phyloP scores from a whole-genome alignment of 176 grass and related monocot genomes.

The Juncus inflexus region DNA sequence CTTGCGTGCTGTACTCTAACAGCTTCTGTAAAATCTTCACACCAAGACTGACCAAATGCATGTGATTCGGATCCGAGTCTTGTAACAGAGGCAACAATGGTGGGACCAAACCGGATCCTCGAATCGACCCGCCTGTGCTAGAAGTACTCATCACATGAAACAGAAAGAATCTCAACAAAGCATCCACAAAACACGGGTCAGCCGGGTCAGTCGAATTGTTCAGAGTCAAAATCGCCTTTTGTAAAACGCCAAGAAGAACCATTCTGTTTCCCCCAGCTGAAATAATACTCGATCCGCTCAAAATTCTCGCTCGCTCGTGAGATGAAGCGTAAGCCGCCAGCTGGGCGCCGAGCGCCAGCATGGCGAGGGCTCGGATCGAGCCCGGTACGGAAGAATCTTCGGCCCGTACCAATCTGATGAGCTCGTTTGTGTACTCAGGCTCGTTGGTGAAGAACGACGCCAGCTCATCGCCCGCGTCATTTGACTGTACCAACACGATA shows the following conservation, averaged over 20 bases:
- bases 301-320: conserved; percentile 86
- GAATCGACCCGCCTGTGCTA: conserved; percentile 81
- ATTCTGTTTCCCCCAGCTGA: conserved; percentile 90
- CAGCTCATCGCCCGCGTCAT: conserved; percentile 89
- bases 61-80: conserved; percentile 74
- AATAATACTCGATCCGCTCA: conserved; percentile 85
- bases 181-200: conserved; percentile 84
- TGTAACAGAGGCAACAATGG: conserved; percentile 80
- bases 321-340: conserved; percentile 95
- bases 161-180: conserved; percentile 98
- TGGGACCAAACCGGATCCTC: conserved; percentile 84
- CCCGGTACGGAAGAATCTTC: conserved; percentile 77
- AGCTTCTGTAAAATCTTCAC: conserved; percentile 96
- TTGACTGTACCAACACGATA: conserved; percentile 91
- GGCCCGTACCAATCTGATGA: conserved; percentile 82
- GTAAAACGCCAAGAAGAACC: conserved; percentile 80
- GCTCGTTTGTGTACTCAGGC: conserved; percentile 93
- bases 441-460: conserved; percentile 97
- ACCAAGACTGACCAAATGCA: conserved; percentile 81
- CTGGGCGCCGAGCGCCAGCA: conserved; percentile 93
- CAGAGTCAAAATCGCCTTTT: conserved; percentile 88
- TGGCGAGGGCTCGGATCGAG: conserved; percentile 73
- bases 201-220: conserved; percentile 77
- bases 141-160: conserved; percentile 96
- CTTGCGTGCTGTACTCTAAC: conserved; percentile 91